phyloP scores from a whole-genome alignment of 768 basidiomycete species.

The Russula sp. region DNA sequence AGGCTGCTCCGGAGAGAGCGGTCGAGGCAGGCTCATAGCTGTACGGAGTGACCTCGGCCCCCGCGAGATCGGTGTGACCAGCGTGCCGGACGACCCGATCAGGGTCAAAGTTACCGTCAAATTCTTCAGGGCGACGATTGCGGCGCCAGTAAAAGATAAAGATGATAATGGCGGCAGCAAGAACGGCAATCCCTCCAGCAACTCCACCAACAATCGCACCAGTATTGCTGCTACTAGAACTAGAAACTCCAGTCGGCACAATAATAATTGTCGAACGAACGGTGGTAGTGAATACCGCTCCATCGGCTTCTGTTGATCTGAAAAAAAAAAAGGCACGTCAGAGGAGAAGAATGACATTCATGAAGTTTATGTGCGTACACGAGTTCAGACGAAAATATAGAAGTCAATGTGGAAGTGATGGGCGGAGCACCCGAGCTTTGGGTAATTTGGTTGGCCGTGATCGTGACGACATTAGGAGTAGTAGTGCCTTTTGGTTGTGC shows the following conservation, averaged over 20 bases:
- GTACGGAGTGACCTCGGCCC: constrained; percentile 29
- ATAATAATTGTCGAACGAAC: constrained; percentile 32
- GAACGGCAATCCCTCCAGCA: constrained; percentile 33
- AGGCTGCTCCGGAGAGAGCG: constrained; percentile 29
- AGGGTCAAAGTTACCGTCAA: constrained; percentile 51
- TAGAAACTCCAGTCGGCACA: constrained; percentile 27
- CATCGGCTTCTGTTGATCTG: constrained; percentile 27
- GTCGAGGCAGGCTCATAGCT: constrained; percentile 31
- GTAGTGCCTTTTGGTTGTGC: neutral
- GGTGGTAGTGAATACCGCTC: constrained; percentile 22
- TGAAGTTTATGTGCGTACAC: neutral
- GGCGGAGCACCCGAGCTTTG: neutral
- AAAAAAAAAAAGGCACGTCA: neutral
- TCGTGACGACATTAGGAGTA: neutral
- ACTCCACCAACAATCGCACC: constrained; percentile 37
- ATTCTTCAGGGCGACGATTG: constrained; percentile 40
- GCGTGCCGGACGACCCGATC: constrained; percentile 41
- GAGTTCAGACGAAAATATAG: constrained; percentile 7
- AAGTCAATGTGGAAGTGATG: constrained; percentile 4
- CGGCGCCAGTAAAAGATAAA: constrained; percentile 36
- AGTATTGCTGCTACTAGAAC: constrained; percentile 21
- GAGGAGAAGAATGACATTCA: neutral
- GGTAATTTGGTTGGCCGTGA: neutral
- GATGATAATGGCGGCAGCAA: constrained; percentile 33
- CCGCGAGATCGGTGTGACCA: constrained; percentile 29